Percentiles rank a stretch among this genome's conserved stretches.
phyloP scores from a whole-genome alignment of 1,284 basidiomycete species.

The Moesziomyces sp. region DNA sequence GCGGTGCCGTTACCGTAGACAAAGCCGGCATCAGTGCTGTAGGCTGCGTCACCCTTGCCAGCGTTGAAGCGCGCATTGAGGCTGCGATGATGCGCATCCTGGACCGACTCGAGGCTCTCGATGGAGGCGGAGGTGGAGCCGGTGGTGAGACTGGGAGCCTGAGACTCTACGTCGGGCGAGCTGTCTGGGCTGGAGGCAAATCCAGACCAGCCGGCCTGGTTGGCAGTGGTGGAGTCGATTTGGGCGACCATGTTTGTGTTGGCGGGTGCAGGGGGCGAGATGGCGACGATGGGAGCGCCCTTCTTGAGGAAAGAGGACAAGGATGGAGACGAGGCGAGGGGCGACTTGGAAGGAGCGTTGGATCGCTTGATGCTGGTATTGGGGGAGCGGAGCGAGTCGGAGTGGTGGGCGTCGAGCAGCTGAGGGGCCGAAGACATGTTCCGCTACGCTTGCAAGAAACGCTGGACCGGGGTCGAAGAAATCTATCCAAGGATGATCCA shows the following conservation, averaged over 20 bases:
- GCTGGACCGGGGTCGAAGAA: too few species aligned
- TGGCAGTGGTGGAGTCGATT: conserved; percentile 8
- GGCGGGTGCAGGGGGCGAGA: conserved; percentile 28
- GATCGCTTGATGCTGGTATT: conserved; percentile 9
- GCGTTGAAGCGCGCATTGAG: conserved; percentile 21
- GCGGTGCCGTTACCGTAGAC: conserved; percentile 14
- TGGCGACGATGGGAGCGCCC: conserved; percentile 48
- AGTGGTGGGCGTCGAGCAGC: conserved; percentile 10
- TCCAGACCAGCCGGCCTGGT: conserved; percentile 23
- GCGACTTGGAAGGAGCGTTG: conserved; percentile 14
- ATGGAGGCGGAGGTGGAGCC: conserved; percentile 59
- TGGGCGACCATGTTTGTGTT: conserved; percentile 21
- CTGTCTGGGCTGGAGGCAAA: conserved; percentile 29
- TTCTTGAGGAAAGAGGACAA: conserved; percentile 45
- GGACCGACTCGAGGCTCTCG: conserved; percentile 53
- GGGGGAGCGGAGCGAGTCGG: conserved; percentile 8
- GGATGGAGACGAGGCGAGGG: conserved; percentile 26
- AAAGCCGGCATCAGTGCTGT: conserved; percentile 12
- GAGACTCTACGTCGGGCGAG: conserved; percentile 44
- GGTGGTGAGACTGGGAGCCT: conserved; percentile 59
- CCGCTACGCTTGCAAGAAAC: not conserved
- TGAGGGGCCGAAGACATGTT: conserved; percentile 32
- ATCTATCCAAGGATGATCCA: too few species aligned
- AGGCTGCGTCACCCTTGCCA: conserved; percentile 17
- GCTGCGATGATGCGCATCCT: conserved; percentile 47